Base-by-base conservation (phyloP, 192 early-diverging fungal genomes). In the Podochytrium sp. region DNA sequence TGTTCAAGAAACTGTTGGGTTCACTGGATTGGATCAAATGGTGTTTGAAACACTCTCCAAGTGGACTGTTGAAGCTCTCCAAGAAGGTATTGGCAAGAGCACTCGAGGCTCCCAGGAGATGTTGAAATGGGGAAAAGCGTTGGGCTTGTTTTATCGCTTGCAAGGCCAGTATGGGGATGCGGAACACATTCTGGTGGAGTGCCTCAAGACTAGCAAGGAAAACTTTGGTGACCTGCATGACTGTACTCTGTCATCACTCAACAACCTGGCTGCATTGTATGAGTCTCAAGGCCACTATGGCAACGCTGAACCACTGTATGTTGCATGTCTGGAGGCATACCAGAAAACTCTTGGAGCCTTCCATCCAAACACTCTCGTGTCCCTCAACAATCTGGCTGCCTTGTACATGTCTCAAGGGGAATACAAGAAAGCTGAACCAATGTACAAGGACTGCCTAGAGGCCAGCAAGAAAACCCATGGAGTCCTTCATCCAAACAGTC, bases 301-400 rank as follows among this genome's bases (percentile, higher is more conserved):
- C 33, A 34, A 58, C 23, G 64, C 64, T 59, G 64, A 65, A 65
- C 25, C 58, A 63, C 29, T 65, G 64, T 65, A 50, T 50, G 7
- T 7, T 7, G 10, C 7, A 14, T 65, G 64, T 52, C 47, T 65
- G 16, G 41, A 65, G 37, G 37, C 29, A 38, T 20, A 52, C 64
- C 7, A 59, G 29, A 29, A 65, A 65, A 52, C n/a, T 50, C 20
- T 65, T 63, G 64, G 64, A 52, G 41, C 25, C 7, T 7, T 51
- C 10, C 64, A 65, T 63, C 58, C 25, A 12, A 47, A 20, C 20
- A 47, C 43, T 12, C 20, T 47, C 10, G 43, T 47, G 7, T 47
- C 43, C 20, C 20, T 47, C 7, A 47, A 47, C 20, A 47, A 47
- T 47, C 43, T 47, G 7, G 43, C 43, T 47, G 20, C 7, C 43